These are phyloP conservation scores for Lentinus brumalis DNA, from an alignment of 768 basidiomycete genomes.

Conservation along the genomic window DNA sequence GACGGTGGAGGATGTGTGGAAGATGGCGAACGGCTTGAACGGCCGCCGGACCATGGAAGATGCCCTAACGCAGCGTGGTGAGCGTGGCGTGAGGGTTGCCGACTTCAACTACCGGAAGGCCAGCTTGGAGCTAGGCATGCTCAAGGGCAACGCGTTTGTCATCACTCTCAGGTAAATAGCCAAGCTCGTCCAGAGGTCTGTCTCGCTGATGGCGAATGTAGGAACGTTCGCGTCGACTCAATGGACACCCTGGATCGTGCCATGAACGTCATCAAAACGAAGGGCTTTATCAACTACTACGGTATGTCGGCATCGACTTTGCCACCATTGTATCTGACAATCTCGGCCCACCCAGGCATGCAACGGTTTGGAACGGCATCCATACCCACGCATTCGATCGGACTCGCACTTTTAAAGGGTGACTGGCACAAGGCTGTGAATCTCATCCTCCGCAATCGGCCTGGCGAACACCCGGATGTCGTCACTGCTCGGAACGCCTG, in stretches of 20 bases:
- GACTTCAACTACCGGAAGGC: conserved; percentile 86
- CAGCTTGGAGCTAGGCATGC: conserved; percentile 88
- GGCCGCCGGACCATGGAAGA: conserved; percentile 57
- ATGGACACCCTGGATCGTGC: conserved; percentile 71
- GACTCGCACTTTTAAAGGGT: conserved; percentile 83
- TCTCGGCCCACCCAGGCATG: conserved; percentile 66
- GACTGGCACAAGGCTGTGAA: conserved; percentile 90
- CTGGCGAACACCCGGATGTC: conserved; percentile 94
- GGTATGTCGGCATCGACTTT: conserved; percentile 45
- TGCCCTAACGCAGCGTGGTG: conserved; percentile 72
- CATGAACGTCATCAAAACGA: conserved; percentile 73
- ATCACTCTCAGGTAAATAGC: conserved; percentile 83
- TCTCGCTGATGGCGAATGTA: conserved; percentile 33
- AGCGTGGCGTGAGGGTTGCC: conserved; percentile 85
- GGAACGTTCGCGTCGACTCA: conserved; percentile 83
- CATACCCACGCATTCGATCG: conserved; percentile 93
- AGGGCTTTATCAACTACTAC: conserved; percentile 98
- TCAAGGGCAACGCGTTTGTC: conserved; percentile 94
- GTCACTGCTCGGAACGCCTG: conserved; percentile 82
- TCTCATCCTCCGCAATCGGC: conserved; percentile 77
- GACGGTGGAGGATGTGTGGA: conserved; percentile 86
- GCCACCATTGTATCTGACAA: not conserved
- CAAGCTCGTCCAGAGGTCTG: not conserved
- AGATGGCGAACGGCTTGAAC: conserved; percentile 67
- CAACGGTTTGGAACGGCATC: conserved; percentile 98